These are phyloP conservation scores for Marasmius fiardii DNA, from an alignment of 1,284 basidiomycete species.

Conservation along the genomic window DNA sequence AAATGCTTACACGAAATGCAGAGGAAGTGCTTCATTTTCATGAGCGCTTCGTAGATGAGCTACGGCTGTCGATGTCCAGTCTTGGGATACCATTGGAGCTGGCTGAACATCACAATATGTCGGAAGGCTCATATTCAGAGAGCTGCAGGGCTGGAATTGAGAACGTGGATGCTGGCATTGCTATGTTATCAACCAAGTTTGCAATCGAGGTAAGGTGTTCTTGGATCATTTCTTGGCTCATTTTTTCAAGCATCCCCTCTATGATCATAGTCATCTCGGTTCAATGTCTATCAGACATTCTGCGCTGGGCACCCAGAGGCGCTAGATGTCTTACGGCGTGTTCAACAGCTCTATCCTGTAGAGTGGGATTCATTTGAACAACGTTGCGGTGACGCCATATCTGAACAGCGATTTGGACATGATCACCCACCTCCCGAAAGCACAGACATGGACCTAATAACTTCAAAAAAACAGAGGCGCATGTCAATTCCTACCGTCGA, in stretches of 20 bases:
- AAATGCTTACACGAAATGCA: slow-evolving; percentile 67
- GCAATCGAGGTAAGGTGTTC: slow-evolving; percentile 55
- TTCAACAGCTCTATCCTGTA: slow-evolving; percentile 52
- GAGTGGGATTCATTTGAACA: slow-evolving; percentile 86
- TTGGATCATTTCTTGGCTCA: background rate
- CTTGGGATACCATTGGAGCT: slow-evolving; percentile 44
- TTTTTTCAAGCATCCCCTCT: slow-evolving; percentile 7
- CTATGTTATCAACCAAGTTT: slow-evolving; percentile 59
- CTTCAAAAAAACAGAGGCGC: slow-evolving; percentile 31
- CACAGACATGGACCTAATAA: background rate
- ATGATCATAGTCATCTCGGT: slow-evolving; percentile 60
- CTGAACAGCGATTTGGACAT: slow-evolving; percentile 26
- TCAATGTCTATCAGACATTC: slow-evolving; percentile 78
- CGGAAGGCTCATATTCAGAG: slow-evolving; percentile 12
- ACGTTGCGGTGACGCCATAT: slow-evolving; percentile 55
- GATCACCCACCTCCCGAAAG: background rate
- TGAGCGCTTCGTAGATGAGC: slow-evolving; percentile 61
- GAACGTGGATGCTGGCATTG: slow-evolving; percentile 47
- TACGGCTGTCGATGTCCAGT: slow-evolving; percentile 53
- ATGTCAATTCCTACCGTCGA: slow-evolving; percentile 38
- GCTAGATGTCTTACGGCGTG: slow-evolving; percentile 63
- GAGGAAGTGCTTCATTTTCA: slow-evolving; percentile 74
- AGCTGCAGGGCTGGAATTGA: slow-evolving; percentile 19
- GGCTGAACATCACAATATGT: slow-evolving; percentile 14
- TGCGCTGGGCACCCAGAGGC: slow-evolving; percentile 85